Conservation (phyloP, 2,329 filamentous ascomycete genomes). For the Emericellopsis atlantica region DNA sequence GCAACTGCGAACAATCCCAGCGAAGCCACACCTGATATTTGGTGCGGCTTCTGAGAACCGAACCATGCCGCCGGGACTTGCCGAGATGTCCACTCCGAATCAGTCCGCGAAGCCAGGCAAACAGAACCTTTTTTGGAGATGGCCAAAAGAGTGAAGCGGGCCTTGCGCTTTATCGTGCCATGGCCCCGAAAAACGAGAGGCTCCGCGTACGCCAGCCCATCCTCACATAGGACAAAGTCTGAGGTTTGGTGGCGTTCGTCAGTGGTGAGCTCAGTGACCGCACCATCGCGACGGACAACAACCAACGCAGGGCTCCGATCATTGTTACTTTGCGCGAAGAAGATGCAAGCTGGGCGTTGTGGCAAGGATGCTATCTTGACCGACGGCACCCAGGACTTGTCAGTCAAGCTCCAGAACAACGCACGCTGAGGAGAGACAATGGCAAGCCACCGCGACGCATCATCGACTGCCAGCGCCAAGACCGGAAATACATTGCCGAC, state of each 20-base stretch:
- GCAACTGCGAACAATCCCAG: constrained; percentile 50
- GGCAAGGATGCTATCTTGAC: constrained; percentile 35
- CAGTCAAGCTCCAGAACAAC: constrained; percentile 49
- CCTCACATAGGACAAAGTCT: constrained; percentile 37
- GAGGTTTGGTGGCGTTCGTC: constrained; percentile 19
- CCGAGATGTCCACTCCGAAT: constrained; percentile 35
- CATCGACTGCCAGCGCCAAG: constrained; percentile 51
- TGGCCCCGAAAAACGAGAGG: constrained; percentile 31
- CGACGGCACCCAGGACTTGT: constrained; percentile 42
- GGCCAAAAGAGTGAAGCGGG: too few species aligned
- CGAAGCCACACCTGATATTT: constrained; percentile 44
- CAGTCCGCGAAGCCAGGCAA: constrained; percentile 26
- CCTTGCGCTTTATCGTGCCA: constrained; percentile 1
- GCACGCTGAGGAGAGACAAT: constrained; percentile 48
- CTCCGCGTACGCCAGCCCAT: constrained; percentile 36
- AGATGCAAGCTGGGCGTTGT: constrained; percentile 49
- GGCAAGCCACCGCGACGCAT: constrained; percentile 51
- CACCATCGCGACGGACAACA: constrained; percentile 51
- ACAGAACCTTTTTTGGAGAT: constrained; percentile 23
- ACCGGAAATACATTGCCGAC: constrained; percentile 42
- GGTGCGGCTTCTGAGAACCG: constrained; percentile 34
- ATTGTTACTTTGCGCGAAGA: constrained; percentile 38
- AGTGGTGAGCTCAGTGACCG: constrained; percentile 44
- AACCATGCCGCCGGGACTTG: constrained; percentile 6
- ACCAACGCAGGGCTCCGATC: constrained; percentile 34